Conservation (phyloP, 208 protist genomes). For the Crithidia bombi region DNA sequence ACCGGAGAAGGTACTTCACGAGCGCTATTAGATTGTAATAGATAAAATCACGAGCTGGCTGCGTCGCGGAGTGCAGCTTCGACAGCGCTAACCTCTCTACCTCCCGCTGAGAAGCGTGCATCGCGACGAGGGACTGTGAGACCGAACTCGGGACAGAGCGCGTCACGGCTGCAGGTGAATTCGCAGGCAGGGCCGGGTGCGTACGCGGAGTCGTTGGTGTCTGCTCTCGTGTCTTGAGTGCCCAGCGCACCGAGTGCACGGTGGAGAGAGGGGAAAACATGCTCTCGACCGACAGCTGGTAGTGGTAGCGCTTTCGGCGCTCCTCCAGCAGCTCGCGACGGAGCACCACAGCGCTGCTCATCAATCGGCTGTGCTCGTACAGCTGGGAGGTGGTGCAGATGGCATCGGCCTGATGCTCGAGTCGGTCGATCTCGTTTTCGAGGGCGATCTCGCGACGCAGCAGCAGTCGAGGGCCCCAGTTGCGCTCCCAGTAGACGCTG, state of each 20-base stretch:
- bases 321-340: conserved; percentile 37
- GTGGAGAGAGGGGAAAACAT: conserved; percentile 17
- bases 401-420: conserved; percentile 41
- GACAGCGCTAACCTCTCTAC: not conserved
- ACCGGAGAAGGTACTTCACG: conserved; percentile 49
- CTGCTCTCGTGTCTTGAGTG: not conserved
- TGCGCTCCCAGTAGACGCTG: conserved; percentile 46
- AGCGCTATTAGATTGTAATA: conserved; percentile 25
- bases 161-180: not conserved
- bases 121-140: not conserved
- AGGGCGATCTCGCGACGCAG: conserved; percentile 49
- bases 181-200: not conserved
- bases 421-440: conserved; percentile 36
- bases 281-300: conserved; percentile 18
- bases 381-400: conserved; percentile 40
- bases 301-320: conserved; percentile 30
- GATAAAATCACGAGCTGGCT: not conserved
- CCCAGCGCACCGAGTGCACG: not conserved
- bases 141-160: not conserved
- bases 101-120: not conserved
- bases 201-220: too few species aligned
- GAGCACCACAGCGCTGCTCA: conserved; percentile 36
- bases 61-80: not conserved
- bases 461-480: conserved; percentile 42
- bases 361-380: conserved; percentile 43